phyloP scores from a whole-genome alignment of 106 monocot genomes.

The Posidonia australis region DNA sequence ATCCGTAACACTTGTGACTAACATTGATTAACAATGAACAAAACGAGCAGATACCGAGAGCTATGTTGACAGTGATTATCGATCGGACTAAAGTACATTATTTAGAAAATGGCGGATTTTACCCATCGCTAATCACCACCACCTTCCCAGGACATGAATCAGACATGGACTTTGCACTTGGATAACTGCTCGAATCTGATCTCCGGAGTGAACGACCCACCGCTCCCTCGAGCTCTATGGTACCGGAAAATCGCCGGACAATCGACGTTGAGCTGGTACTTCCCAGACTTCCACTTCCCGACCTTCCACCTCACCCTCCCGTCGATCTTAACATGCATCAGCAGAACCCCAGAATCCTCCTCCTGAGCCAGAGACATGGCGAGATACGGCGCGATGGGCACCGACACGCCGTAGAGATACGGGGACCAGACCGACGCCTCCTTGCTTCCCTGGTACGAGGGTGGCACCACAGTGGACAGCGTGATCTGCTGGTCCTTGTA shows the following conservation, averaged over 20 bases:
- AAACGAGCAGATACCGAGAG: too few relatives aligned
- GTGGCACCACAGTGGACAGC: conserved; percentile 12
- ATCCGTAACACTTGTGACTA: too few relatives aligned
- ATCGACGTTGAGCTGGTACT: not conserved
- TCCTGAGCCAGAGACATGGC: not conserved
- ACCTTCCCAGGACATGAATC: too few relatives aligned
- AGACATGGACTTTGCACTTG: conserved; percentile 2
- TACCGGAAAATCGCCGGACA: not conserved
- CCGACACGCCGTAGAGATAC: conserved; percentile 24
- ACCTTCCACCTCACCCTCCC: conserved; percentile 7
- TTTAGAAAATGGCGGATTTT: too few relatives aligned
- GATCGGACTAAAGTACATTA: too few relatives aligned
- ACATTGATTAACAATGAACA: too few relatives aligned
- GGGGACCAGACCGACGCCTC: conserved; percentile 30
- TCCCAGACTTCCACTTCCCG: conserved; percentile 1
- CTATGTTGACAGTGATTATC: too few relatives aligned
- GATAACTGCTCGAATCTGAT: not conserved
- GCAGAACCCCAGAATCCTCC: not conserved
- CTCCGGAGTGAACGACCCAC: not conserved
- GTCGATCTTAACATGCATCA: not conserved
- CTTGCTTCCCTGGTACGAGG: conserved; percentile 57
- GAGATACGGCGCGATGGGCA: not conserved
- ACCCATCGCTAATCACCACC: too few relatives aligned
- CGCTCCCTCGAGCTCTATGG: not conserved
- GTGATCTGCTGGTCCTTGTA: conserved; percentile 46